A percentile compares a stretch with the other conserved stretches of the same genome.
Evolutionary conservation across 768 basidiomycete genomes (phyloP).

Genomic region (Podaxis pistillaris): DNA sequence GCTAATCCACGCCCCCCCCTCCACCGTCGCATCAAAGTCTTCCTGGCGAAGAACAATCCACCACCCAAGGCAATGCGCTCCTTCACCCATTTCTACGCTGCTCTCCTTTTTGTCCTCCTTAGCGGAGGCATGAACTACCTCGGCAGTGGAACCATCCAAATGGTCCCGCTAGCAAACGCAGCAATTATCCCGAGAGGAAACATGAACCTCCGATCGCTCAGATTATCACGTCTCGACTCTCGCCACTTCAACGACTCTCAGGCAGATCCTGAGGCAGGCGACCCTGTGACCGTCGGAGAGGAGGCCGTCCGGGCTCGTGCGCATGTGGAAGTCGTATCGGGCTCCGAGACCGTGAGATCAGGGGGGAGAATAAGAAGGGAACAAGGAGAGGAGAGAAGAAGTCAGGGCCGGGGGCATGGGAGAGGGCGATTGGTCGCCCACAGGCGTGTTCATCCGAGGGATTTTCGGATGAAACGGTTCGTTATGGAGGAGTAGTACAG

Average conservation of each 20-base stretch:
- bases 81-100: background rate
- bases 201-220: background rate
- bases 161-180: background rate
- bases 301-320: background rate
- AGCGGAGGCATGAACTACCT: background rate
- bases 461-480: constrained; percentile 7
- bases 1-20: background rate
- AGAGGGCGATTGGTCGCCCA: background rate
- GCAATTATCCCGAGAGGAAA: constrained; percentile 1
- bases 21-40: background rate
- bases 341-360: background rate
- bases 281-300: background rate
- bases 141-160: background rate
- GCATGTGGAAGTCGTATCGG: background rate
- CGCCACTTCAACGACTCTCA: background rate
- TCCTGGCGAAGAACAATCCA: background rate
- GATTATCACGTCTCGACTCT: background rate
- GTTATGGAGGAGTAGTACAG: background rate
- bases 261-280: background rate
- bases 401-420: background rate
- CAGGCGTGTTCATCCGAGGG: constrained; percentile 10
- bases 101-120: constrained; percentile 1
- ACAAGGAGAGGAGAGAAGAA: background rate
- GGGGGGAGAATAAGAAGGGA: background rate
- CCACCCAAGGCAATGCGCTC: background rate